Conservation (phyloP, 2,329 filamentous ascomycete genomes). For the Aspergillus melleus region DNA sequence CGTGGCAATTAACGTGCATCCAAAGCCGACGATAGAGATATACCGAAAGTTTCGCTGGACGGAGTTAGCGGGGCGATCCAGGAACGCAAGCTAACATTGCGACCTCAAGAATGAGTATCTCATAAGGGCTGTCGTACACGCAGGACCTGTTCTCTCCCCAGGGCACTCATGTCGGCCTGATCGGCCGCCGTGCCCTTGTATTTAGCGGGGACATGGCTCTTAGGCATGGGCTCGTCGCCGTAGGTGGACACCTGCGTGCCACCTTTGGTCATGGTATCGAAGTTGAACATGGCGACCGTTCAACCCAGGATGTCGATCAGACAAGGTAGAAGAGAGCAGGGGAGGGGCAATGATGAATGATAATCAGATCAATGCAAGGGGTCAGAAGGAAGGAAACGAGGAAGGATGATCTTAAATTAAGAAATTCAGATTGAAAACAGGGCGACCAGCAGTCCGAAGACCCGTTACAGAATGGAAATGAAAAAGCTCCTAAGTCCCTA, state of each 20-base stretch:
- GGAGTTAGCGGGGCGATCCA: not conserved
- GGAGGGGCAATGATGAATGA: not conserved
- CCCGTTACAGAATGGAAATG: not conserved
- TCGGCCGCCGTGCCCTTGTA: constrained; percentile 41
- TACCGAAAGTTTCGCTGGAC: constrained; percentile 47
- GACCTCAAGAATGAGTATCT: too few relatives aligned
- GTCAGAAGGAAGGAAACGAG: not conserved
- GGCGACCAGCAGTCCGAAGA: too few relatives aligned
- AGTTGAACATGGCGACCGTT: not conserved
- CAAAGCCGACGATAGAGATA: constrained; percentile 47
- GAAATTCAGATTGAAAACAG: not conserved
- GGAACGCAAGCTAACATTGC: not conserved
- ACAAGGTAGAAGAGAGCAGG: not conserved
- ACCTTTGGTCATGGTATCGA: not conserved
- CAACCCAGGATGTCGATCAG: not conserved
- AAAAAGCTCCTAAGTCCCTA: not conserved
- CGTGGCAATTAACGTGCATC: constrained; percentile 44
- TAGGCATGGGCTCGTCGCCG: constrained; percentile 3
- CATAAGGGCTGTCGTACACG: constrained; percentile 25
- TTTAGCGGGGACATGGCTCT: constrained; percentile 33
- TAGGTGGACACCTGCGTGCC: not conserved
- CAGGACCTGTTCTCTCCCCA: constrained; percentile 42
- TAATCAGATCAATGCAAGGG: not conserved
- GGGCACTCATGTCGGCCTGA: constrained; percentile 37
- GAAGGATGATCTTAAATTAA: not conserved